These are phyloP conservation scores for Thalassiosira oceanica DNA, from an alignment of 352 stramenopile species.

Conservation along the genomic window DNA sequence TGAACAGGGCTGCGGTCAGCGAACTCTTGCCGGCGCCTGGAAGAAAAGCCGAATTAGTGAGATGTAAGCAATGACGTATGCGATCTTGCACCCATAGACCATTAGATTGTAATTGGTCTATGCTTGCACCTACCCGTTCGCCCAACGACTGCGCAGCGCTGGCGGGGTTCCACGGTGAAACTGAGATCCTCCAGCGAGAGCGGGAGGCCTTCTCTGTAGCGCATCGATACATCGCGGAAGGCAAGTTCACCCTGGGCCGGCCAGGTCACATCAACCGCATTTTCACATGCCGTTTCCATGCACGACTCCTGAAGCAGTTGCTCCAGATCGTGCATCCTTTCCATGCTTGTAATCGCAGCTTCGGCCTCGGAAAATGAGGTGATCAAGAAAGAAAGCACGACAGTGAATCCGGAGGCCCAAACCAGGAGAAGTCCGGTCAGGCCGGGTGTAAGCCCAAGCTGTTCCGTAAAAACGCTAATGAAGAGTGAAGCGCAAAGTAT, in stretches of 20 bases:
- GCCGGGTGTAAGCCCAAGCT: slow-evolving; percentile 62
- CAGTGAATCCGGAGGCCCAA: slow-evolving; percentile 37
- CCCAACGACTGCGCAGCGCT: slow-evolving; percentile 88
- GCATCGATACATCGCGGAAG: slow-evolving; percentile 72
- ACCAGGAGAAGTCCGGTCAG: slow-evolving; percentile 79
- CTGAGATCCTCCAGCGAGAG: slow-evolving; percentile 83
- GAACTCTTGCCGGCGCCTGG: slow-evolving; percentile 53
- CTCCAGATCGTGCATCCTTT: slow-evolving; percentile 58
- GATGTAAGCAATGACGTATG: too few species aligned
- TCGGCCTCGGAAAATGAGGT: slow-evolving; percentile 74
- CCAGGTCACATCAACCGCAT: too few species aligned
- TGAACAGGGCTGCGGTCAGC: slow-evolving; percentile 88
- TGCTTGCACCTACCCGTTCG: slow-evolving; percentile 48
- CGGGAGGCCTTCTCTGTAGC: slow-evolving; percentile 79
- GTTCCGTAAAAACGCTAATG: slow-evolving; percentile 38
- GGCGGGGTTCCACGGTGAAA: slow-evolving; percentile 81
- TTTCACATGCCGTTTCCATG: too few species aligned
- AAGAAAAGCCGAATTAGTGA: background rate
- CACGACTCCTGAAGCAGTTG: slow-evolving; percentile 27
- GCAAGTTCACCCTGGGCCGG: slow-evolving; percentile 67
- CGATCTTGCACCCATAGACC: background rate
- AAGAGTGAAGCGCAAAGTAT: slow-evolving; percentile 32
- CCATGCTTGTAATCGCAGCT: slow-evolving; percentile 81
- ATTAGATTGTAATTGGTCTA: background rate
- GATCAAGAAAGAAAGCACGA: slow-evolving; percentile 41